Base-by-base conservation (phyloP, 2,329 filamentous ascomycete genomes). In the Davidsoniella eucalypti region DNA sequence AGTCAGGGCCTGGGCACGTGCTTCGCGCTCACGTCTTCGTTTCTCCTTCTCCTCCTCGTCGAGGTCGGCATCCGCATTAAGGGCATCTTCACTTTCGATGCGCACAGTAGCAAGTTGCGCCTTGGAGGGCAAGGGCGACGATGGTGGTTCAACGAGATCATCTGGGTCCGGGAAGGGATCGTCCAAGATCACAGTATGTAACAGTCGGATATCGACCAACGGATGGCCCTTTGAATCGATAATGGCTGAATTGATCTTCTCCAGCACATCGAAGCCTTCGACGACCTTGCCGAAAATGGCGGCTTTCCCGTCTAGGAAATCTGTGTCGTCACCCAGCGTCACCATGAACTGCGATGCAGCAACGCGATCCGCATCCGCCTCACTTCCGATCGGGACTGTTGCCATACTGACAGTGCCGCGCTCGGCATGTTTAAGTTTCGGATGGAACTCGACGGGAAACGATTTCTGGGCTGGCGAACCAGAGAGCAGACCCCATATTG, bases 381-480 rank as follows among this genome's bases (percentile, higher is more conserved):
- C 87, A 2, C 85, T 82, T 59, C 95, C 84, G 8, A 82, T 78
- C 1, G 84, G 82, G 16, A 80, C 85, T 0, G 90, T 95, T n/a
- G 90, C 92, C 87, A 96, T 94, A 68, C 88, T 95, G 54, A 98
- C 88, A 12, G 87, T 95, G 50, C 90, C 90, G 57, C 84, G 80
- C 63, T 94, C 86, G 39, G 76, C 68, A 64, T 98, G 92, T 64
- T 92, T 94, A 58, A 94, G 69, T 62, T 90, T 94, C 5, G 82
- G 82, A 57, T 87, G 79, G 58, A 95, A 82, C 55, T 88, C 77
- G n/a, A 87, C 84, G 8, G 78, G 72, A 61, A 95, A 96, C 2
- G 82, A 84, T 59, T 82, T 81, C 59, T 82, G 80, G 16, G 80
- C 70, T 12, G 81, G 70, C 12, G 21, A 26, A 56, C 73, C 80